phyloP scores from a whole-genome alignment of 2,329 filamentous ascomycete genomes.

The Cercospora brassicicola region DNA sequence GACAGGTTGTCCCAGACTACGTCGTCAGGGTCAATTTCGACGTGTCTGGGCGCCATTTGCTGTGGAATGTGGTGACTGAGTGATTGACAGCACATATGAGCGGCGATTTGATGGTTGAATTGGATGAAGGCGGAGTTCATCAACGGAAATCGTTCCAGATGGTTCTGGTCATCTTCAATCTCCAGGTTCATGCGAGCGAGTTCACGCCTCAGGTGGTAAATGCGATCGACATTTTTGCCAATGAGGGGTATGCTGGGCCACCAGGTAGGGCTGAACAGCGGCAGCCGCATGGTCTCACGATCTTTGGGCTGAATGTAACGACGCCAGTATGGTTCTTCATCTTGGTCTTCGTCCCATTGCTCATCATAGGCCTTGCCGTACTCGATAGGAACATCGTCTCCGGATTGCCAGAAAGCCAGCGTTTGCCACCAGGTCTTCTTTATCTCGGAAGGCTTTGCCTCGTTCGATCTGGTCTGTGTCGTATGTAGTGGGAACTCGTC shows the following conservation, averaged over 20 bases:
- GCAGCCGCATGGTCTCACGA: constrained; percentile 78
- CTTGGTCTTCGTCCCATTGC: constrained; percentile 61
- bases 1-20: constrained; percentile 98
- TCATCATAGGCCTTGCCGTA: constrained; percentile 67
- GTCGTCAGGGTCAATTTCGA: constrained; percentile 92
- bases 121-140: constrained; percentile 98
- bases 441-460: constrained; percentile 5
- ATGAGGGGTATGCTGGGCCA: constrained; percentile 75
- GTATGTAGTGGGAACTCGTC: constrained; percentile 35
- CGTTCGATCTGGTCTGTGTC: constrained; percentile 6
- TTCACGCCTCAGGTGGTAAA: constrained; percentile 71
- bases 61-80: constrained; percentile 87
- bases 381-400: constrained; percentile 27
- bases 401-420: constrained; percentile 36
- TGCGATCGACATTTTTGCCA: constrained; percentile 90
- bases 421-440: constrained; percentile 36
- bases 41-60: constrained; percentile 86
- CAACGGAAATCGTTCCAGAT: constrained; percentile 80
- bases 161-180: constrained; percentile 84
- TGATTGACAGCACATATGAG: constrained; percentile 96
- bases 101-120: constrained; percentile 95
- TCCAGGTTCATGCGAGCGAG: constrained; percentile 85
- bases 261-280: constrained; percentile 63
- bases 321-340: constrained; percentile 71
- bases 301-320: constrained; percentile 79